Evolutionary conservation across 1,284 basidiomycete genomes (phyloP).

Genomic region (Tausonia pullulans): DNA sequence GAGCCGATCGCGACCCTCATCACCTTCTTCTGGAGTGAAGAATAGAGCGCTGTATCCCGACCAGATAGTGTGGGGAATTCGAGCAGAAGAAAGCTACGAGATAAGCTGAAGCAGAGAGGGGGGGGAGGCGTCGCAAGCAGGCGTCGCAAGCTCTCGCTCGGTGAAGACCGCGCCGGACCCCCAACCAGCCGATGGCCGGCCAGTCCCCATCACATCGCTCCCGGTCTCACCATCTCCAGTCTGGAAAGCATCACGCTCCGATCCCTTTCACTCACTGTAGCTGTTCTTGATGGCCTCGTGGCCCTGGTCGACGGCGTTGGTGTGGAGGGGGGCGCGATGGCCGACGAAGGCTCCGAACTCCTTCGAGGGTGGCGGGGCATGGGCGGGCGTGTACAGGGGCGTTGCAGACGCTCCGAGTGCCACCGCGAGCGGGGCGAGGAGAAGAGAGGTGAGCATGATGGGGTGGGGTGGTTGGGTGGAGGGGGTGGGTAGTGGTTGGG

Average conservation of each 20-base stretch:
- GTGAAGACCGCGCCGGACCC: neutral
- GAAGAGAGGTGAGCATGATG: conserved; percentile 20
- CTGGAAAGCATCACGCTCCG: conserved; percentile 19
- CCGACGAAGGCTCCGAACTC: neutral
- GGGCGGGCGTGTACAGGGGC: conserved; percentile 9
- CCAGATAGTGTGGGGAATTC: neutral
- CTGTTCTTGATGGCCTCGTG: conserved; percentile 64
- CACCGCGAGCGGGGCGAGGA: conserved; percentile 24
- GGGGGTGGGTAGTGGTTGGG: conserved; percentile 18
- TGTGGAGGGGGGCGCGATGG: conserved; percentile 22
- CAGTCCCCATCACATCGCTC: conserved; percentile 50
- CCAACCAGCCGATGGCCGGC: conserved; percentile 24
- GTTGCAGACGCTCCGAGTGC: conserved; percentile 29
- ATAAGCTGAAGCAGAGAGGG: neutral
- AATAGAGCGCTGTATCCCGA: too few species aligned
- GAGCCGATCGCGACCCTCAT: neutral
- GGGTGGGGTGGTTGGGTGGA: conserved; percentile 16
- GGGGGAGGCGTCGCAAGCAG: conserved; percentile 36
- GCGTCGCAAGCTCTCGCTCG: neutral
- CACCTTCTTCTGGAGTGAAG: neutral
- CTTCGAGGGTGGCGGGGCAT: neutral
- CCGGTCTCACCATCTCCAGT: conserved; percentile 25
- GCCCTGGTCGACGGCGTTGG: conserved; percentile 33
- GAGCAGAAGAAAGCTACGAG: conserved; percentile 4
- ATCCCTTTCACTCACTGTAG: conserved; percentile 52